Conservation (phyloP, 768 basidiomycete genomes). For the Melanogaster broomeanus region DNA sequence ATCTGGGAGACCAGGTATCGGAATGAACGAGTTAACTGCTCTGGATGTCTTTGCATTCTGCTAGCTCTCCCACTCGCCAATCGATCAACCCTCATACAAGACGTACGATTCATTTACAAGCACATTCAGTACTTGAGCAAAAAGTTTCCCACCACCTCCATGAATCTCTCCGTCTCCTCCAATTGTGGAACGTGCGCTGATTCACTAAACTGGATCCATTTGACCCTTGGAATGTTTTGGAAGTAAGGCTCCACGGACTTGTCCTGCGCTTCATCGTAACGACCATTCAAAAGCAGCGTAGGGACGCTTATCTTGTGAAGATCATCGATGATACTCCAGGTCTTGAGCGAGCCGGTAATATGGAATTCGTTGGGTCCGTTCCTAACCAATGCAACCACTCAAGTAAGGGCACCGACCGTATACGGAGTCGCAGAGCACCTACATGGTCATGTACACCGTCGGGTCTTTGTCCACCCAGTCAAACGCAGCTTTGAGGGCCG, state of each 20-base stretch:
- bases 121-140: conserved; percentile 17
- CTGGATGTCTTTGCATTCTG: background rate
- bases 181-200: conserved; percentile 38
- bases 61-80: background rate
- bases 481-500: conserved; percentile 36
- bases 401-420: background rate
- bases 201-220: conserved; percentile 39
- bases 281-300: conserved; percentile 39
- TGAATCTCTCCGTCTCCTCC: conserved; percentile 39
- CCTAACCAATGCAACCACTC: conserved; percentile 22
- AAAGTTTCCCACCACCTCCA: conserved; percentile 34
- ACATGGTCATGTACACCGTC: conserved; percentile 53
- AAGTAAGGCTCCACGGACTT: conserved; percentile 35
- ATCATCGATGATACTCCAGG: conserved; percentile 37
- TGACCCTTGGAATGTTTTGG: conserved; percentile 30
- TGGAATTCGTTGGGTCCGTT: conserved; percentile 42
- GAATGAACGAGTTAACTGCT: background rate
- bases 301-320: conserved; percentile 34
- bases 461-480: conserved; percentile 41
- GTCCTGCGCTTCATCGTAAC: conserved; percentile 39
- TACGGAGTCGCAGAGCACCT: conserved; percentile 8
- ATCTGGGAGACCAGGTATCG: background rate
- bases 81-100: background rate
- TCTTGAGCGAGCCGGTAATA: conserved; percentile 33
- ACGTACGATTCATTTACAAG: background rate